Evolutionary conservation across 768 basidiomycete genomes (phyloP).

Genomic region (Mycena indigotica): DNA sequence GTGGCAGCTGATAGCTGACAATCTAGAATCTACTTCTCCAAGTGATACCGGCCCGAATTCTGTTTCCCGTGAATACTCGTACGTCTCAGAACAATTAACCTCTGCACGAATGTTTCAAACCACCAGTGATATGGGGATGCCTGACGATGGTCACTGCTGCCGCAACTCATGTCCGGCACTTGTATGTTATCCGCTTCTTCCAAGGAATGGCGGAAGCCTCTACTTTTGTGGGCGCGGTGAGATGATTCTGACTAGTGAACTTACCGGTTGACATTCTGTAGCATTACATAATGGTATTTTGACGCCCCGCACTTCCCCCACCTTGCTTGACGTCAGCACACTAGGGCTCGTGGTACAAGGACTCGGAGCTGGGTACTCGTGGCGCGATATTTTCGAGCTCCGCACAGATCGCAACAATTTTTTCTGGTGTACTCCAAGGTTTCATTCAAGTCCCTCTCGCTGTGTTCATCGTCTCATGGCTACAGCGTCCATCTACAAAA

Average conservation of each 20-base stretch:
- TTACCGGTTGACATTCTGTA: not conserved
- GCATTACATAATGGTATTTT: constrained; percentile 11
- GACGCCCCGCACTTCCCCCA: not conserved
- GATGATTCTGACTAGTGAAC: constrained; percentile 25
- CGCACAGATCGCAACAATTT: constrained; percentile 22
- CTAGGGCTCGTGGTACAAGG: constrained; percentile 24
- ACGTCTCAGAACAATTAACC: not conserved
- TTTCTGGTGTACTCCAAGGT: constrained; percentile 23
- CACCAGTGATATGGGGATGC: constrained; percentile 68
- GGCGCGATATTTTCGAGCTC: constrained; percentile 23
- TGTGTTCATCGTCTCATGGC: not conserved
- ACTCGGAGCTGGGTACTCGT: constrained; percentile 16
- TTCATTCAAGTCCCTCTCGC: not conserved
- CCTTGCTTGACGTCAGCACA: too few relatives aligned
- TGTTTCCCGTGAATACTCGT: not conserved
- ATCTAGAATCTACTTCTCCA: constrained; percentile 68
- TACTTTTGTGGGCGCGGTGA: constrained; percentile 74
- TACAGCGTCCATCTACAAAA: constrained; percentile 7
- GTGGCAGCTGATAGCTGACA: not conserved
- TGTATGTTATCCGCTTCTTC: constrained; percentile 72
- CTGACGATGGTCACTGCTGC: constrained; percentile 42
- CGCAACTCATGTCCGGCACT: constrained; percentile 10
- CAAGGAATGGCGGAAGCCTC: constrained; percentile 75
- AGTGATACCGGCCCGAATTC: constrained; percentile 39
- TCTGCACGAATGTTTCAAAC: not conserved